Evolutionary conservation across 495 filamentous ascomycete species (phyloP).

Genomic region (Aspergillus leporis): DNA sequence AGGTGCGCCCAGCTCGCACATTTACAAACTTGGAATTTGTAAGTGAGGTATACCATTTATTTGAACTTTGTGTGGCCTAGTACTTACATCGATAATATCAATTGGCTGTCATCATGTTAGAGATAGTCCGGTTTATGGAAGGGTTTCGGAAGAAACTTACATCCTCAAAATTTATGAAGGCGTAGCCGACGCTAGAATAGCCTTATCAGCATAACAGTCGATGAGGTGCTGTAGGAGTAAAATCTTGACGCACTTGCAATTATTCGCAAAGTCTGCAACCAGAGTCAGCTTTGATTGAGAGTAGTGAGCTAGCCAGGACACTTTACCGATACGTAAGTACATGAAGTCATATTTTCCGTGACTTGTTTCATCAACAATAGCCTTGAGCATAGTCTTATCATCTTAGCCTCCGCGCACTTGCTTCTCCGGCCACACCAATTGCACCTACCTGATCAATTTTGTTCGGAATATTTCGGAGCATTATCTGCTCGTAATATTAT

Average conservation of each 20-base stretch:
- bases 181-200: slow-evolving; percentile 82
- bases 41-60: background rate
- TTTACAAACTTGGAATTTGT: slow-evolving; percentile 67
- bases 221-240: background rate
- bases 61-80: background rate
- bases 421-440: background rate
- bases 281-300: background rate
- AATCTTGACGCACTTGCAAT: slow-evolving; percentile 73
- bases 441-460: slow-evolving; percentile 69
- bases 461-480: slow-evolving; percentile 96
- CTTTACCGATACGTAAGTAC: slow-evolving; percentile 84
- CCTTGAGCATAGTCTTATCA: slow-evolving; percentile 63
- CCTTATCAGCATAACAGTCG: slow-evolving; percentile 25
- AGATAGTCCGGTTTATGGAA: background rate
- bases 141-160: slow-evolving; percentile 47
- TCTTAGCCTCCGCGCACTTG: slow-evolving; percentile 5
- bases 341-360: slow-evolving; percentile 88
- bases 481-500: slow-evolving; percentile 60
- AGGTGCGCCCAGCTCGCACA: slow-evolving; percentile 67
- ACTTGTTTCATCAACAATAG: slow-evolving; percentile 75
- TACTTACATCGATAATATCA: slow-evolving; percentile 69
- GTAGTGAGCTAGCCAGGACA: slow-evolving; percentile 54
- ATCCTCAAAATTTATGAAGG: slow-evolving; percentile 92
- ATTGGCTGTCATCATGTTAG: slow-evolving; percentile 53
- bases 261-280: slow-evolving; percentile 71